Evolutionary conservation across 2,329 filamentous ascomycete species (phyloP).

Genomic region (Scedosporium minutisporum): DNA sequence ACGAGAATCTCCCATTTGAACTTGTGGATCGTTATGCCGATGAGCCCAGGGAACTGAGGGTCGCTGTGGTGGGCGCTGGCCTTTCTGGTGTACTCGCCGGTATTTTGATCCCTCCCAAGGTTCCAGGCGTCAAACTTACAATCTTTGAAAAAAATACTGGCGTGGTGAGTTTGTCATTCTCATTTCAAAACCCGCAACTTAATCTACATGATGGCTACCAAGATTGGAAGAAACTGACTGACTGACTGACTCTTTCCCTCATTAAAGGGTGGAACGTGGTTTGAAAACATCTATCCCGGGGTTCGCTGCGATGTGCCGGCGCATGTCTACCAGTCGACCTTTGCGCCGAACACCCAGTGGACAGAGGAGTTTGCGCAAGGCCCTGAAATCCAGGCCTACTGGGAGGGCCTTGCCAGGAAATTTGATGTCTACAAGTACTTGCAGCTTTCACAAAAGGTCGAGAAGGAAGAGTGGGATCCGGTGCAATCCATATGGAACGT

Average conservation of each 20-base stretch:
- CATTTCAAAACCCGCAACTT: background rate
- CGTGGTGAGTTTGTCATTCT: slow-evolving; percentile 36
- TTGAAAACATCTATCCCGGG: slow-evolving; percentile 51
- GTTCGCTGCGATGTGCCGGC: slow-evolving; percentile 60
- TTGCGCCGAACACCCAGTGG: slow-evolving; percentile 60
- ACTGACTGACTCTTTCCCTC: background rate
- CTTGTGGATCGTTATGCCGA: slow-evolving; percentile 23
- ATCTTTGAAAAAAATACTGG: slow-evolving; percentile 61
- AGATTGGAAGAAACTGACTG: background rate
- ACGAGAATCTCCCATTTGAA: background rate
- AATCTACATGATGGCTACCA: no score
- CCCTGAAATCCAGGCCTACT: slow-evolving; percentile 57
- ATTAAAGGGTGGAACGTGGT: slow-evolving; percentile 40
- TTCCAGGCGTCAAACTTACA: slow-evolving; percentile 55
- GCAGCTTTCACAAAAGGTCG: slow-evolving; percentile 45
- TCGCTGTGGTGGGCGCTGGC: slow-evolving; percentile 27
- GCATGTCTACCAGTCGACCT: slow-evolving; percentile 61
- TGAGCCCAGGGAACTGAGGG: slow-evolving; percentile 22
- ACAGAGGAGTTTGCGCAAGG: slow-evolving; percentile 58
- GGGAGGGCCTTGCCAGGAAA: slow-evolving; percentile 52
- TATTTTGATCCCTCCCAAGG: slow-evolving; percentile 56
- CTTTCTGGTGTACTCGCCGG: slow-evolving; percentile 41
- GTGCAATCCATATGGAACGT: slow-evolving; percentile 43
- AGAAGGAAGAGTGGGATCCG: slow-evolving; percentile 45
- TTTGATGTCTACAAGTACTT: slow-evolving; percentile 53